Percentiles rank a stretch among this genome's conserved stretches.
These are phyloP conservation scores for Radiomyces spectabilis DNA, from an alignment of 192 early-diverging fungal species.

Conservation along the genomic window DNA sequence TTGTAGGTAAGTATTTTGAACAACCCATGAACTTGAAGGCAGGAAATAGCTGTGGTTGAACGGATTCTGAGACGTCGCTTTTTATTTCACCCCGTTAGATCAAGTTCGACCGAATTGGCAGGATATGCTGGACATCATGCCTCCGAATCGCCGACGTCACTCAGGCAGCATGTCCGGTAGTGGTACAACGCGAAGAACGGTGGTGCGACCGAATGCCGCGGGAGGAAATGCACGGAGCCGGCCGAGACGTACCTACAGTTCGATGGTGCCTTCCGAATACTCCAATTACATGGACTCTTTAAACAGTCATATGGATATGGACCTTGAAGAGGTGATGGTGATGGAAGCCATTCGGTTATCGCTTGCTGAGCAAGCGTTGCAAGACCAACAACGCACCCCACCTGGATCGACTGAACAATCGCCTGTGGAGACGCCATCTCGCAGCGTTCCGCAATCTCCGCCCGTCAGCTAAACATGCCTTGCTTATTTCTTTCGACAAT, in stretches of 20 bases:
- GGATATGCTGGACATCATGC: not conserved
- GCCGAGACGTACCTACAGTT: too few relatives aligned
- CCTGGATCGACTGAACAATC: too few relatives aligned
- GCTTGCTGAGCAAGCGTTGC: too few relatives aligned
- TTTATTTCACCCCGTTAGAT: not conserved
- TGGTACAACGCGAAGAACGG: constrained; percentile 1
- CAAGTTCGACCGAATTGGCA: constrained; percentile 11
- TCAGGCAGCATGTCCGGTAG: not conserved
- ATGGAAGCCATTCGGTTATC: constrained; percentile 21
- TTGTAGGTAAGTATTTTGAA: constrained; percentile 16
- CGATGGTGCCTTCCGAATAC: too few relatives aligned
- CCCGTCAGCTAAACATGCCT: too few relatives aligned
- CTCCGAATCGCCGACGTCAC: not conserved
- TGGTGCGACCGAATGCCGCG: constrained; percentile 20
- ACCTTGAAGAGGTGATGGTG: constrained; percentile 14
- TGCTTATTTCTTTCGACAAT: too few relatives aligned
- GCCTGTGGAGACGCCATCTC: too few relatives aligned
- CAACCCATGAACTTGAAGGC: not conserved
- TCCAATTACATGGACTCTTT: too few relatives aligned
- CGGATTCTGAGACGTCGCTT: not conserved
- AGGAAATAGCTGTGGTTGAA: not conserved
- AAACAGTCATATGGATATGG: constrained; percentile 11
- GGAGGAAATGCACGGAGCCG: too few relatives aligned
- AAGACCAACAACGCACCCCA: too few relatives aligned
- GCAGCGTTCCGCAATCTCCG: too few relatives aligned